phyloP scores from a whole-genome alignment of 768 basidiomycete species.

The Cystobasidium tubakii region DNA sequence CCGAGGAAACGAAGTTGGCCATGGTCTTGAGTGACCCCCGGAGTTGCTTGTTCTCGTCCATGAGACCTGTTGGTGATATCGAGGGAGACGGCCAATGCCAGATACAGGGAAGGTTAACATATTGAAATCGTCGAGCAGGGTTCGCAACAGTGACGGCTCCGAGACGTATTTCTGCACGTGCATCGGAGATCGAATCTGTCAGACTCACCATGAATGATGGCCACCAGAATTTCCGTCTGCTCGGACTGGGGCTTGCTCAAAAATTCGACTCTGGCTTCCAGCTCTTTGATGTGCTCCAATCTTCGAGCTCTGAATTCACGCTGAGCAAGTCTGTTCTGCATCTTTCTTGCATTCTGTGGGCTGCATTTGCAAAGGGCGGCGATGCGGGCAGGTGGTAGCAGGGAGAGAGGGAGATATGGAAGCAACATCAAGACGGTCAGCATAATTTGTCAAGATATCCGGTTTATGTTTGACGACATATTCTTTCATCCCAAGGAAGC shows the following conservation, averaged over 20 bases:
- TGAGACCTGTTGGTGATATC: background rate
- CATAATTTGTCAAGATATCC: too few relatives aligned
- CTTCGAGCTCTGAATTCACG: conserved; percentile 10
- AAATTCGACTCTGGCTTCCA: conserved; percentile 2
- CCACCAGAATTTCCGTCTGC: conserved; percentile 9
- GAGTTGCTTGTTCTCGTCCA: conserved; percentile 10
- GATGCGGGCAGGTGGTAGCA: background rate
- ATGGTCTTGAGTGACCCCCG: background rate
- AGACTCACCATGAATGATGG: conserved; percentile 13
- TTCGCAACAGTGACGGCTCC: too few relatives aligned
- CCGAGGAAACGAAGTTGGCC: background rate
- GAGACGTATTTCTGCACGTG: background rate
- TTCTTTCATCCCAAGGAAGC: too few relatives aligned
- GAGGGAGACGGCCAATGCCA: too few relatives aligned
- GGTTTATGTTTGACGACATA: too few relatives aligned
- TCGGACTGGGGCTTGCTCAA: conserved; percentile 6
- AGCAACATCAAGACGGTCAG: too few relatives aligned
- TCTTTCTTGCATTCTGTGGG: conserved; percentile 10
- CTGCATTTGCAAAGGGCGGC: background rate
- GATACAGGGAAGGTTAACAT: too few relatives aligned
- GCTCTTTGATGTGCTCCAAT: conserved; percentile 11
- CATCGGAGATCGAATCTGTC: background rate
- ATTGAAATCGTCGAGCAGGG: too few relatives aligned
- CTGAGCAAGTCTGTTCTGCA: conserved; percentile 9
- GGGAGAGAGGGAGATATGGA: too few relatives aligned